phyloP scores from a whole-genome alignment of 495 filamentous ascomycete species.

The Penicillium paradoxum region DNA sequence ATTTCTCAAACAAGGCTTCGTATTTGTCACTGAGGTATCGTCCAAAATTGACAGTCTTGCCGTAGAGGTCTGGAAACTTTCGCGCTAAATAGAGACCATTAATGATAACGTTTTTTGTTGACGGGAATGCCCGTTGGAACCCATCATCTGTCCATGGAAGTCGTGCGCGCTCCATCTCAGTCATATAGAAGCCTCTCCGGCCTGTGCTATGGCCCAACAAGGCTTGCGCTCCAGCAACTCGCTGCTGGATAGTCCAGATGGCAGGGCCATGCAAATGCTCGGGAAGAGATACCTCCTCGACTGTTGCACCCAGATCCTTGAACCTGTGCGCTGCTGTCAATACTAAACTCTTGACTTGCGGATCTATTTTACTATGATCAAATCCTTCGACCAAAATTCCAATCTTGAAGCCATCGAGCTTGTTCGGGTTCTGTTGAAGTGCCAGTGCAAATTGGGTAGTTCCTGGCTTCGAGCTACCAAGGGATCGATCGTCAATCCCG shows the following conservation, averaged over 20 bases:
- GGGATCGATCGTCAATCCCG: conserved; percentile 51
- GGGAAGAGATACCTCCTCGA: conserved; percentile 50
- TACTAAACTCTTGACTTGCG: conserved; percentile 38
- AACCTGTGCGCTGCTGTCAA: conserved; percentile 42
- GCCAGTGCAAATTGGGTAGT: conserved; percentile 38
- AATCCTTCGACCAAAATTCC: conserved; percentile 50
- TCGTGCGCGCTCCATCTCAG: conserved; percentile 30
- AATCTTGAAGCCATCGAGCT: conserved; percentile 48
- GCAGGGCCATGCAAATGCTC: conserved; percentile 43
- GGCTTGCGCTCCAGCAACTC: conserved; percentile 39
- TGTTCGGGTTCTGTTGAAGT: conserved; percentile 17
- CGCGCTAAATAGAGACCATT: conserved; percentile 38
- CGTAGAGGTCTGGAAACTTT: conserved; percentile 36
- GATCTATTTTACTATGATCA: conserved; percentile 36
- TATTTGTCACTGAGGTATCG: conserved; percentile 41
- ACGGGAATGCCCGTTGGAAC: conserved; percentile 33
- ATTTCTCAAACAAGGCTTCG: conserved; percentile 34
- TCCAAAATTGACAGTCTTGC: conserved; percentile 39
- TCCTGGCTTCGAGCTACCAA: conserved; percentile 40
- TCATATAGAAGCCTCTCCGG: conserved; percentile 35
- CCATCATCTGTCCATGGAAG: conserved; percentile 30
- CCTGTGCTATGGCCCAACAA: conserved; percentile 37
- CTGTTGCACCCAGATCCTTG: conserved; percentile 44
- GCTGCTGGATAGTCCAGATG: conserved; percentile 48
- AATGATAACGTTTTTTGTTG: conserved; percentile 41